Evolutionary conservation across 2,329 filamentous ascomycete genomes (phyloP), one percentile per base, ranked within the genome.

Genomic region (Zymoseptoria passerinii): DNA sequence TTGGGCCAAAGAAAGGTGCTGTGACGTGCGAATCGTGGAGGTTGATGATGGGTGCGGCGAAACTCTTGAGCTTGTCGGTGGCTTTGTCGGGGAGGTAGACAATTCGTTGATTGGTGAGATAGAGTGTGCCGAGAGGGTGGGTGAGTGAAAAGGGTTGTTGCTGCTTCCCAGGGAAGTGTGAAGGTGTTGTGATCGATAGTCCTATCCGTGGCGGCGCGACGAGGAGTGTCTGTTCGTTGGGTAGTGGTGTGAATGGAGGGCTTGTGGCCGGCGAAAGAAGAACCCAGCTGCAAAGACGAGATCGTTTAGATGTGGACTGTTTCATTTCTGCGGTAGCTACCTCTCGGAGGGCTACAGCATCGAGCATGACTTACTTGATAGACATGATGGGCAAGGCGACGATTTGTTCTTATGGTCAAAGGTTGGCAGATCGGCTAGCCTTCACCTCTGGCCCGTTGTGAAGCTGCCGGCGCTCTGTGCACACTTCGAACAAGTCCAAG

Each of bases 1-100:
- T 96, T 4, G 90, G 87, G 19, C 92, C 92, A 73, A 96, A 95
- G 80, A 92, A 95, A 35, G 92, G 92, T 2, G 92, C 89, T 29
- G 87, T 85, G 61, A 95, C 88, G 69, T 89, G 89, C 6, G 88
- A 88, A 74, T 97, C 92, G 73, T 89, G 84, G 50, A 95, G 83
- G 71, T 92, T 92, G 63, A 96, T 82, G 61, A 96, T 88, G 48
- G 92, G 92, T 0, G 88, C 86, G 49, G 90, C 90, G 75, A 97
- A 96, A 53, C 91, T 96, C 72, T 92, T 86, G 70, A 96, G 83
- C 54, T 83, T 71, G 18, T 77, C 72, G 18, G 86, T 88, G 4
- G 86, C 81, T 58, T 84, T 81, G 55, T 84, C 78, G 18, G 92
- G 91, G 16, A 97, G 83, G 73, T 96, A 97, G 65, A 97, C 86